Percentiles rank a stretch among this genome's conserved stretches.
phyloP scores from a whole-genome alignment of 495 filamentous ascomycete species.

The Sabuloglossum arenarium region DNA sequence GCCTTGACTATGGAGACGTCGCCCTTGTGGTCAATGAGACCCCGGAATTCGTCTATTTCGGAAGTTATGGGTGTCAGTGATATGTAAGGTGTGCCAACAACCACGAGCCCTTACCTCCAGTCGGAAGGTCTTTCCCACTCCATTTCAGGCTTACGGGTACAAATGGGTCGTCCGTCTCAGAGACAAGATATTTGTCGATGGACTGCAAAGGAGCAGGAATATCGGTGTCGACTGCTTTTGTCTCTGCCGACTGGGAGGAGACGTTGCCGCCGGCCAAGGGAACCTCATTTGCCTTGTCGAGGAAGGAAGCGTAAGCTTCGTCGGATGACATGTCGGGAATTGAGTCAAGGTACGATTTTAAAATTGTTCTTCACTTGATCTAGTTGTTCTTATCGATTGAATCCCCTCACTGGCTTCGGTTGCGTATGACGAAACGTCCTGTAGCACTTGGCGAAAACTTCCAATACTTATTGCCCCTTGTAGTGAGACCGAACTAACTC shows the following conservation, averaged over 20 bases:
- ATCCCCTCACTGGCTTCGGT: no score
- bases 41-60: conserved; percentile 31
- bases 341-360: no score
- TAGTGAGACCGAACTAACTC: neutral
- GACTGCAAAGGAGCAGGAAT: conserved; percentile 36
- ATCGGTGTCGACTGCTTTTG: conserved; percentile 24
- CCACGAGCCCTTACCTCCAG: conserved; percentile 10
- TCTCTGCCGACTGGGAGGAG: conserved; percentile 9
- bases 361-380: no score
- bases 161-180: conserved; percentile 72
- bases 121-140: conserved; percentile 22
- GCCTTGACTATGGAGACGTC: conserved; percentile 31
- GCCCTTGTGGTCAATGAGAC: conserved; percentile 29
- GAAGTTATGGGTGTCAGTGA: neutral
- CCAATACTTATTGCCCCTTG: neutral
- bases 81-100: conserved; percentile 3
- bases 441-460: no score
- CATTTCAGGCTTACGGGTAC: conserved; percentile 48
- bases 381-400: neutral
- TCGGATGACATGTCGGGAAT: conserved; percentile 44
- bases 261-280: conserved; percentile 21
- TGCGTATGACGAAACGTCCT: neutral
- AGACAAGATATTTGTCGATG: conserved; percentile 45
- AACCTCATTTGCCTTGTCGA: conserved; percentile 66
- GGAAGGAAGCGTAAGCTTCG: conserved; percentile 58